Base-by-base conservation (phyloP, 495 filamentous ascomycete species). In the Podospora anserina region DNA sequence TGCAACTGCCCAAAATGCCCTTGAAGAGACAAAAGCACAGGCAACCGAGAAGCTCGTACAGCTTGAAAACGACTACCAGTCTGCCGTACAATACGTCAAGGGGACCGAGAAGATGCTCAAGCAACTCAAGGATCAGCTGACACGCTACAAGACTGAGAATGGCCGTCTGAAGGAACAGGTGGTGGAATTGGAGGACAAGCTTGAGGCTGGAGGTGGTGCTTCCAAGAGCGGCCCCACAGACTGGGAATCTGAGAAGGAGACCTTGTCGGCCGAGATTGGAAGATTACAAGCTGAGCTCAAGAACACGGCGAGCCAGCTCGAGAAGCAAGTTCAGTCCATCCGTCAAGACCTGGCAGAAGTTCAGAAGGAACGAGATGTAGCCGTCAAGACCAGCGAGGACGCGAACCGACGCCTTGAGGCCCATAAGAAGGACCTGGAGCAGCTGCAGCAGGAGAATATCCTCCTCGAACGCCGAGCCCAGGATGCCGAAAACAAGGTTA, bases 61-160 rank as follows among this genome's bases (percentile, higher is more conserved):
- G 75, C 88, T 99, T 26, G 93, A 97, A 76, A 93, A 92, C 76
- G 95, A 99, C 75, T 97, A 99, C 76, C 93, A 96, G 76, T 97
- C 96, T n/a, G 94, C 96, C 15, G 94, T 98, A n/a, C 94, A 97
- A 79, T 99, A 99, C 75, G 92, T 99, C 70, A 96, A 97, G 75
- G 96, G 95, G 55, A 97, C 94, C 1, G 96, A 99, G 80, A 97
- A 97, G 85, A 96, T 99, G 92, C 84, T 99, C 27, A 94, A 94
- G 79, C 93, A 94, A 72, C 96, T 99, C 88, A 98, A 99, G 83
- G 93, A 97, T 71, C 95, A 99, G 78, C 83, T 98, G 15, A 82
- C 88, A 53, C 92, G 93, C 49, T 93, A 93, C 78, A 97, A 97
- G 84, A 80, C 87, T 54, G 89, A 94, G 61, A 97, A 97, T 72